A percentile compares a stretch with the other conserved stretches of the same genome.
These are phyloP conservation scores for Casuarina equisetifolia DNA, from an alignment of 306 rosid genomes.

Conservation along the genomic window DNA sequence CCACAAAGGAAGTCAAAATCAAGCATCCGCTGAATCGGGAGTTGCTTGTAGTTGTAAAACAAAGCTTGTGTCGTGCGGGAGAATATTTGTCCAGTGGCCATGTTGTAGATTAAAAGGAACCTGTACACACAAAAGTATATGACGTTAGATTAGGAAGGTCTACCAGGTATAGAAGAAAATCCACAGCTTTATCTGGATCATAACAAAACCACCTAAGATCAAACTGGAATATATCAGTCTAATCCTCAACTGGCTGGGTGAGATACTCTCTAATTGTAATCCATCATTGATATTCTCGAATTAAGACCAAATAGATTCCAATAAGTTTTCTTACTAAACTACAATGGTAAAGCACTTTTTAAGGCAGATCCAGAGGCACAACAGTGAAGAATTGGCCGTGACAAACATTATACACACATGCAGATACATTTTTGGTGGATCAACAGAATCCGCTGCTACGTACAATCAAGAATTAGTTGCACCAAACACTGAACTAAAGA, in stretches of 20 bases:
- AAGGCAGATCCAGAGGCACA: slow-evolving; percentile 20
- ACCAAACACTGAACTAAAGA: neutral
- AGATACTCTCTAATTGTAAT: neutral
- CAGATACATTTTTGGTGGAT: no score
- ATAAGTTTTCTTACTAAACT: neutral
- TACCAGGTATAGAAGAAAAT: neutral
- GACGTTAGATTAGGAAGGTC: neutral
- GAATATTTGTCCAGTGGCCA: slow-evolving; percentile 97
- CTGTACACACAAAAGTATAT: slow-evolving; percentile 36
- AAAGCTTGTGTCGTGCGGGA: slow-evolving; percentile 89
- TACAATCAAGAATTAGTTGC: neutral
- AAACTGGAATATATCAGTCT: neutral
- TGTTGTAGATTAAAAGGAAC: slow-evolving; percentile 41
- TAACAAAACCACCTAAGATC: neutral
- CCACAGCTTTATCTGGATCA: neutral
- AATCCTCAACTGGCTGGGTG: neutral
- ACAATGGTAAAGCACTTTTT: neutral
- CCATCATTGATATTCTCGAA: neutral
- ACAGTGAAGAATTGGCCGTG: neutral
- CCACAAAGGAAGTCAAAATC: slow-evolving; percentile 99
- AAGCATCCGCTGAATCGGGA: slow-evolving; percentile 97
- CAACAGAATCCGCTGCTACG: slow-evolving; percentile 18
- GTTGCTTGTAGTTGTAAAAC: slow-evolving; percentile 97
- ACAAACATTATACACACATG: no score
- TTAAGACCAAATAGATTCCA: slow-evolving; percentile 1